Base-by-base conservation (phyloP, 2,329 filamentous ascomycete genomes). In the Ampelomyces quisqualis region DNA sequence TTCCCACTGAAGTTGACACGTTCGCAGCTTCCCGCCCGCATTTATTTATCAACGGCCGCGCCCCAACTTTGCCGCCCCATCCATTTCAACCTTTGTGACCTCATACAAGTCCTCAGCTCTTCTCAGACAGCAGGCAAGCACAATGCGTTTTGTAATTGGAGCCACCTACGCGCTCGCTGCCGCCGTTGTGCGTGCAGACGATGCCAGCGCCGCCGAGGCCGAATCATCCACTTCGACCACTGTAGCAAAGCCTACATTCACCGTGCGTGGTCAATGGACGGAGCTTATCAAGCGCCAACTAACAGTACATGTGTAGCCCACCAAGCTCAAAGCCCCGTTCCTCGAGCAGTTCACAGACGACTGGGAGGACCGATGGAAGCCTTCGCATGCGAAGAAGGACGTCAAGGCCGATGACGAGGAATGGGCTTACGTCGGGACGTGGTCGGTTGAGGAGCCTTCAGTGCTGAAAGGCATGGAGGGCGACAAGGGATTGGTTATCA, bases 261-360 rank as follows among this genome's bases (percentile, higher is more conserved):
- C 90, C 53, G 90, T 95, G 78, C 77, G 89, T 78, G 5, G 26
- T 14, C 6, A 29, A 15, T 37, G 18, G 47, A 18, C 20, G 15
- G 13, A 8, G 3, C 4, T 5, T 4, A 24, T 26, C 10, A n/a
- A 8, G 9, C 21, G 3, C 10, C 13, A 39, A 13, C 58, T 65
- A 43, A 67, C 52, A 32, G 11, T n/a, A 6, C 7, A 9, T 8
- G 14, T 15, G n/a, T 65, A 98, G 91, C 90, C 93, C 45, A 88
- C 90, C 55, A 80, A 77, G 51, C 70, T 97, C 64, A 93, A 96
- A 76, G 93, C 85, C 57, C 88, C 90, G 47, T 98, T 98, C 81
- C 77, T 97, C 53, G 93, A 98, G 78, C 93, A 98, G 74, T 98
- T 98, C 78, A 95, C 88, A 73, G 87, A 94, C 59, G 90, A 88